A percentile compares a stretch with the other conserved stretches of the same genome.
These are phyloP conservation scores for Botrytis sinoallii DNA, from an alignment of 2,329 filamentous ascomycete genomes.

Conservation along the genomic window DNA sequence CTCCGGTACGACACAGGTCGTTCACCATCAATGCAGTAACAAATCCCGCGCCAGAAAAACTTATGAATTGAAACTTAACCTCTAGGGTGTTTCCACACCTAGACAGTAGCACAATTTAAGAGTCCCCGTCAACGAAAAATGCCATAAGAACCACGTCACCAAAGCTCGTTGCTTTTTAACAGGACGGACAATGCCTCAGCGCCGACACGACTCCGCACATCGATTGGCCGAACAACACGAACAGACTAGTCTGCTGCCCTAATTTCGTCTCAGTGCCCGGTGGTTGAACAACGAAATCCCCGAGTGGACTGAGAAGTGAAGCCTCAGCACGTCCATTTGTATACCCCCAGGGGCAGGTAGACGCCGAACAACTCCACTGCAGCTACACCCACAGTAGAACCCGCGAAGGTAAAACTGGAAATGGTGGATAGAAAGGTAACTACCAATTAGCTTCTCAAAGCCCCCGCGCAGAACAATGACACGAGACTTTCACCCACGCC, in stretches of 20 bases:
- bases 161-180: constrained; percentile 12
- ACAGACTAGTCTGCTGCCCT: constrained; percentile 9
- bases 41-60: constrained; percentile 4
- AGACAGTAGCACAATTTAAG: constrained; percentile 9
- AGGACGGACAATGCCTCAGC: constrained; percentile 15
- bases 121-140: constrained; percentile 1
- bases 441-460: constrained; percentile 12
- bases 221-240: constrained; percentile 12
- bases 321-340: constrained; percentile 11
- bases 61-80: constrained; percentile 7
- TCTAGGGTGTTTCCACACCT: constrained; percentile 3
- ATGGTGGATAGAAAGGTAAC: constrained; percentile 13
- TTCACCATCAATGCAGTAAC: constrained; percentile 15
- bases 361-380: constrained; percentile 9
- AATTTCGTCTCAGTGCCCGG: constrained; percentile 16
- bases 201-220: constrained; percentile 11
- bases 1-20: constrained; percentile 4
- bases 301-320: constrained; percentile 1
- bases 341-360: constrained; percentile 9
- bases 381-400: constrained; percentile 1
- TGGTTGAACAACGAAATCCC: constrained; percentile 9
- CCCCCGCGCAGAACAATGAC: constrained; percentile 13
- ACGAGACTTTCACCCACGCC: constrained; percentile 3
- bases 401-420: background rate
- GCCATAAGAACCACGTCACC: constrained; percentile 11